Evolutionary conservation across 805 yeast genomes (phyloP).

Genomic region (Scheffersomyces stipitis): DNA sequence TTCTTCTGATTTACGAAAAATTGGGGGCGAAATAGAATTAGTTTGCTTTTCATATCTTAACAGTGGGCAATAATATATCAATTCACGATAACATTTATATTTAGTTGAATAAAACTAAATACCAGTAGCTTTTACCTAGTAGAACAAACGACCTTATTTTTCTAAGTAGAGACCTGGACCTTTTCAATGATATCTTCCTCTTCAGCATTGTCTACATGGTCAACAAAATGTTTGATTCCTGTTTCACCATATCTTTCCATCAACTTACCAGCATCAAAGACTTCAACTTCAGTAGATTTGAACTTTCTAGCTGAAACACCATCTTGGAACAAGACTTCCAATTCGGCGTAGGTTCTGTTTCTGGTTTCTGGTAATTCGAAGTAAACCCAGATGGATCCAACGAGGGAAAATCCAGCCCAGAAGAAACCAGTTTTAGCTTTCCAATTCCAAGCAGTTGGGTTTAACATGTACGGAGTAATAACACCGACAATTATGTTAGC

Average conservation of each 20-base stretch:
- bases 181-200: too few relatives aligned
- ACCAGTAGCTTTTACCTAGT: too few relatives aligned
- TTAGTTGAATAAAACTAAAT: too few relatives aligned
- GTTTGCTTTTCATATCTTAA: too few relatives aligned
- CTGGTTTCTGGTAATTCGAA: slow-evolving; percentile 61
- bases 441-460: slow-evolving; percentile 43
- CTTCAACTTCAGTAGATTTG: slow-evolving; percentile 36
- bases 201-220: slow-evolving; percentile 1
- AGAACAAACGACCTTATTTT: too few relatives aligned
- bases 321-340: slow-evolving; percentile 52
- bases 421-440: slow-evolving; percentile 42
- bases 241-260: slow-evolving; percentile 36
- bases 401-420: too few relatives aligned
- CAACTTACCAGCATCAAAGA: slow-evolving; percentile 37
- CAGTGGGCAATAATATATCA: too few relatives aligned
- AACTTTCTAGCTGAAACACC: slow-evolving; percentile 45
- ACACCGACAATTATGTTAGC: slow-evolving; percentile 28
- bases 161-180: too few relatives aligned
- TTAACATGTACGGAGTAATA: slow-evolving; percentile 38
- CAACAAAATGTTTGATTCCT: slow-evolving; percentile 30
- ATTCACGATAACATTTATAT: too few relatives aligned
- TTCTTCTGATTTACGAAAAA: too few relatives aligned
- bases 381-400: slow-evolving; percentile 41
- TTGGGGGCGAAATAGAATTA: too few relatives aligned
- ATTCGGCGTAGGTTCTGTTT: slow-evolving; percentile 58